These are phyloP conservation scores for Scedosporium dehoogii DNA, from an alignment of 2,329 filamentous ascomycete species.

Conservation along the genomic window DNA sequence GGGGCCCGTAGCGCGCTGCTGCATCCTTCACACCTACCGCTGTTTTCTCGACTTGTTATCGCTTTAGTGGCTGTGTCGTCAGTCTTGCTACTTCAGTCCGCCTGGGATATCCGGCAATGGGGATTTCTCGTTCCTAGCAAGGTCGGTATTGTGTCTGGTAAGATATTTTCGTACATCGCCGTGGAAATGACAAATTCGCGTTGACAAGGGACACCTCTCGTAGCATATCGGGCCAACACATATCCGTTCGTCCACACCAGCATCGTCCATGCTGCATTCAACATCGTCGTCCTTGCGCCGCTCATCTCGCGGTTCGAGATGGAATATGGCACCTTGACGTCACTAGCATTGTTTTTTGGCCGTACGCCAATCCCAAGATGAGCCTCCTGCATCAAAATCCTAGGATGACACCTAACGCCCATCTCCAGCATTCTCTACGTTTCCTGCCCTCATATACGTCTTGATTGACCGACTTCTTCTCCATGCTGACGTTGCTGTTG, in stretches of 20 bases:
- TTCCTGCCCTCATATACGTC: constrained; percentile 76
- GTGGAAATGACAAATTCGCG: background rate
- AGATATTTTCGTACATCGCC: background rate
- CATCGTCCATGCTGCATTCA: constrained; percentile 71
- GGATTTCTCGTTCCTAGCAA: constrained; percentile 69
- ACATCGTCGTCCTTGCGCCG: constrained; percentile 72
- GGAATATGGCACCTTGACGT: constrained; percentile 82
- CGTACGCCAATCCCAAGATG: constrained; percentile 50
- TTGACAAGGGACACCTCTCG: background rate
- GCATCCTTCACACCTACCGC: constrained; percentile 74
- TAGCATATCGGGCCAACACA: constrained; percentile 88
- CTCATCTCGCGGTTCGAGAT: constrained; percentile 87
- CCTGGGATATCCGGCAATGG: constrained; percentile 68
- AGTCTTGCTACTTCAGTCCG: constrained; percentile 56
- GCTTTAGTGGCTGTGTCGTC: constrained; percentile 28
- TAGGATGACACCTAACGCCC: background rate
- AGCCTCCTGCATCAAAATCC: constrained; percentile 9
- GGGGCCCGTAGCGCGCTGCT: constrained; percentile 44
- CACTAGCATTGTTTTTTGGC: constrained; percentile 80
- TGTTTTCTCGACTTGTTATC: constrained; percentile 68
- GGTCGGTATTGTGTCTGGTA: constrained; percentile 30
- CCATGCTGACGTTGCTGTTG: constrained; percentile 59
- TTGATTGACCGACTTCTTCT: constrained; percentile 67
- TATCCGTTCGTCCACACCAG: constrained; percentile 80
- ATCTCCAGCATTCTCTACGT: constrained; percentile 58